Conservation (phyloP, 2,329 filamentous ascomycete species). For the Elsinoe perseae region DNA sequence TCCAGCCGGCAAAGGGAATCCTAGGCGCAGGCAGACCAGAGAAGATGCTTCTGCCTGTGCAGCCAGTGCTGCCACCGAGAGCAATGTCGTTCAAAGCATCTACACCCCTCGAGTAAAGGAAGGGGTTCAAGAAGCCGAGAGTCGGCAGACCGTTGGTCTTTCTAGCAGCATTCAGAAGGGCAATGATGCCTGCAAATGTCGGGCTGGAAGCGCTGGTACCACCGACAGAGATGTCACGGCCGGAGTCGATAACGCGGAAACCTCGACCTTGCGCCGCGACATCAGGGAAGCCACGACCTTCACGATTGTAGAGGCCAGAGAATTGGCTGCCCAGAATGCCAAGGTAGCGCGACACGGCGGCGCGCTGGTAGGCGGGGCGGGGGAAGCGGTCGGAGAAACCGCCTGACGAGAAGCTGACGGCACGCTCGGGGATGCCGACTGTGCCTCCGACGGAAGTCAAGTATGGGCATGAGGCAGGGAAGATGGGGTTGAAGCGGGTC, state of each 20-base stretch:
- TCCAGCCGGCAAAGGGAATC: constrained; percentile 23
- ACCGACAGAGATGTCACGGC: constrained; percentile 39
- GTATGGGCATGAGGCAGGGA: constrained; percentile 42
- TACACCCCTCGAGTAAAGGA: constrained; percentile 46
- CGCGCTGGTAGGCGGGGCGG: constrained; percentile 37
- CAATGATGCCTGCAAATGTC: constrained; percentile 50
- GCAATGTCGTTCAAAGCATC: constrained; percentile 44
- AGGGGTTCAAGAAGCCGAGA: constrained; percentile 55
- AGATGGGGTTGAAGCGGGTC: constrained; percentile 38
- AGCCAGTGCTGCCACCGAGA: constrained; percentile 33
- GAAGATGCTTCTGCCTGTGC: constrained; percentile 28
- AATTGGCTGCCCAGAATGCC: constrained; percentile 32
- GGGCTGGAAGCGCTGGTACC: constrained; percentile 53
- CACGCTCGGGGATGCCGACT: constrained; percentile 36
- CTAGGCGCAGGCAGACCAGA: constrained; percentile 19
- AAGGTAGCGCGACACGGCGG: constrained; percentile 35
- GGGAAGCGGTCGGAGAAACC: constrained; percentile 38
- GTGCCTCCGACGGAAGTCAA: constrained; percentile 42
- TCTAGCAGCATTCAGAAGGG: constrained; percentile 54
- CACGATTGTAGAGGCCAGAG: constrained; percentile 37
- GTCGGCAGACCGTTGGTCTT: constrained; percentile 42
- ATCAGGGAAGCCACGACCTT: constrained; percentile 40
- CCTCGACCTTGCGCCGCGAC: constrained; percentile 45
- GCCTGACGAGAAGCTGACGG: constrained; percentile 37
- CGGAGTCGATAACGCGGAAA: constrained; percentile 40